These are phyloP conservation scores for Blastobotrys robertii DNA, from an alignment of 805 yeast genomes.

Conservation along the genomic window DNA sequence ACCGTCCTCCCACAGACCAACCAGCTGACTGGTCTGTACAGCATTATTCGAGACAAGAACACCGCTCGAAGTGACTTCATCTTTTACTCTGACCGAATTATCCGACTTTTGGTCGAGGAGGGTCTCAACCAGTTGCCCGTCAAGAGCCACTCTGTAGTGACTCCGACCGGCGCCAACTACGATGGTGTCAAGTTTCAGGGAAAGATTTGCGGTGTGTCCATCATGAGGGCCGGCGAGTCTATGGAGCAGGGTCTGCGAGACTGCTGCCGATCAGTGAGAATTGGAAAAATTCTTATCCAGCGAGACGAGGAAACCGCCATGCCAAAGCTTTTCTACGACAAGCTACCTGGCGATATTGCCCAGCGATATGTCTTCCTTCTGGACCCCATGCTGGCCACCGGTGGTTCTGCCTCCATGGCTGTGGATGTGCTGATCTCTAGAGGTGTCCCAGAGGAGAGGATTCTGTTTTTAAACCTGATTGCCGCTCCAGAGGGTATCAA, in stretches of 20 bases:
- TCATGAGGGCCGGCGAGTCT: constrained; percentile 97
- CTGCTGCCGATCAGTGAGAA: constrained; percentile 91
- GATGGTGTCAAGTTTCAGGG: constrained; percentile 79
- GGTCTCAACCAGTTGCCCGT: constrained; percentile 93
- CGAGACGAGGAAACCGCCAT: constrained; percentile 96
- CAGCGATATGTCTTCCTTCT: constrained; percentile 81
- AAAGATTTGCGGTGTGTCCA: constrained; percentile 95
- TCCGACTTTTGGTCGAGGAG: constrained; percentile 86
- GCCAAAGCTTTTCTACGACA: constrained; percentile 87
- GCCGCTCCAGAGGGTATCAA: constrained; percentile 93
- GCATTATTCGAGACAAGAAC: constrained; percentile 69
- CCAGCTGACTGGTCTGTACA: constrained; percentile 76
- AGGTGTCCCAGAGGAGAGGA: constrained; percentile 83
- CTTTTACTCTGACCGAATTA: constrained; percentile 90
- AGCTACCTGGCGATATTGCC: constrained; percentile 84
- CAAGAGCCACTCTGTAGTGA: constrained; percentile 51
- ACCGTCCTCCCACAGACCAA: constrained; percentile 74
- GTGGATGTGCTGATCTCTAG: constrained; percentile 77
- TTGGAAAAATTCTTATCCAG: constrained; percentile 94
- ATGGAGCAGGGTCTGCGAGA: constrained; percentile 99
- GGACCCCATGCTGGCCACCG: constrained; percentile 98
- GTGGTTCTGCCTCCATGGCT: constrained; percentile 97
- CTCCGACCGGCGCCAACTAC: constrained; percentile 58
- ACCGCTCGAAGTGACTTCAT: constrained; percentile 89
- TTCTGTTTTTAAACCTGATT: constrained; percentile 80